phyloP scores from a whole-genome alignment of 768 basidiomycete species.

The Naganishia vaughanmartiniae region DNA sequence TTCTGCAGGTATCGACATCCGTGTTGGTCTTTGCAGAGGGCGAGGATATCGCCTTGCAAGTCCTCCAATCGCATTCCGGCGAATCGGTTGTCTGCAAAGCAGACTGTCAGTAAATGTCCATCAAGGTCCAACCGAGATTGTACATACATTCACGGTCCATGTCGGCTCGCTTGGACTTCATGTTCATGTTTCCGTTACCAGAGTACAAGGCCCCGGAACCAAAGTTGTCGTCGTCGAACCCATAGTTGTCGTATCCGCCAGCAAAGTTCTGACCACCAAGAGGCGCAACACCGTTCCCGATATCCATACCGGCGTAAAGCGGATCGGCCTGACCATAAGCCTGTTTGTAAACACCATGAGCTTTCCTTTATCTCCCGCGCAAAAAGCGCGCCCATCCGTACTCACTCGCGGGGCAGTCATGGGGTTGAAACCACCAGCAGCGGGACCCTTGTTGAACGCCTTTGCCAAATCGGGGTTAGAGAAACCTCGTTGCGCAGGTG shows the following conservation, averaged over 20 bases:
- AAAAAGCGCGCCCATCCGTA: neutral
- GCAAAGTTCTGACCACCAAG: slow-evolving; percentile 26
- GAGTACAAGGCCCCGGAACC: slow-evolving; percentile 52
- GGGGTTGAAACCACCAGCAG: slow-evolving; percentile 40
- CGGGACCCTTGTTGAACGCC: slow-evolving; percentile 47
- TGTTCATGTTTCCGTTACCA: slow-evolving; percentile 57
- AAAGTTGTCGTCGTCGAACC: slow-evolving; percentile 51
- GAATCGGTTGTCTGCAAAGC: slow-evolving; percentile 79
- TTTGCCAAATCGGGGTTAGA: slow-evolving; percentile 53
- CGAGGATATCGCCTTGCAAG: slow-evolving; percentile 87
- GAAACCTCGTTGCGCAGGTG: slow-evolving; percentile 47
- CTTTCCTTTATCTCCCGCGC: neutral
- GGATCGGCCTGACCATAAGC: slow-evolving; percentile 41
- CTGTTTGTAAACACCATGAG: slow-evolving; percentile 15
- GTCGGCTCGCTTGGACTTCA: slow-evolving; percentile 92
- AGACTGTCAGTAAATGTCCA: neutral
- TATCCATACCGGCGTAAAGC: slow-evolving; percentile 39
- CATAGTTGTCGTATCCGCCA: slow-evolving; percentile 43
- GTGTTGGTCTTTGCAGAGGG: slow-evolving; percentile 97
- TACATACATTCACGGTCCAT: slow-evolving; percentile 75
- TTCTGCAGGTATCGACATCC: slow-evolving; percentile 98
- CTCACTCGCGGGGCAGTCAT: slow-evolving; percentile 44
- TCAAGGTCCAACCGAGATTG: neutral
- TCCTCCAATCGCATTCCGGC: slow-evolving; percentile 94
- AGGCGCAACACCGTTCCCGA: slow-evolving; percentile 30